Evolutionary conservation across 345 rosid genomes (phyloP), one percentile per base, ranked within the genome.

Genomic region (Salix udensis): DNA sequence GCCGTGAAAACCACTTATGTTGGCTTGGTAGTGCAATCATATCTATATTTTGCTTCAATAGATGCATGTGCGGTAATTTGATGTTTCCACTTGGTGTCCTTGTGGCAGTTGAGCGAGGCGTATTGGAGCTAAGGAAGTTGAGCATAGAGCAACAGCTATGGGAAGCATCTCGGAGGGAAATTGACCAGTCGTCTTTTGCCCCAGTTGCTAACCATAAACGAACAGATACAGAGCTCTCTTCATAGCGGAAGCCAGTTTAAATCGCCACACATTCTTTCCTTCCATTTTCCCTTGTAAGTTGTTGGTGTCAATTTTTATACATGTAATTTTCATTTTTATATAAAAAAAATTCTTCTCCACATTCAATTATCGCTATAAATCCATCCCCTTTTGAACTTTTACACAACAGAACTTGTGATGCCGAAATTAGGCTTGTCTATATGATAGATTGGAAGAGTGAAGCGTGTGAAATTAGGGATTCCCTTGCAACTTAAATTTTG

Each of bases 111-210:
- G 93, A 94, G 80, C 83, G 98, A 77, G 97, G 94, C 14, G 77
- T 92, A 74, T 71, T 82, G 77, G 97, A 92, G 86, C 87, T 94
- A 80, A 87, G 90, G 86, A 94, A 94, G 83, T 85, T 94, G 78
- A 91, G 96, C 71, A 91, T 94, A 67, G 97, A 94, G 81, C 98
- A 88, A 71, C 97, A 89, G 71, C 89, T 94, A 23, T 94, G 98
- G 97, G 97, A 89, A 87, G 90, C 92, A 36, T 94, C 98, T 76
- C 86, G 98, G 39, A 82, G 77, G 79, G 91, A 89, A 76, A 90
- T 82, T 71, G 90, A 84, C 34, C 87, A 79, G 70, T 81, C 84
- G 4, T 62, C 82, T 30, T 46, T 80, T 13, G 77, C 76, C 5
- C 77, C 68, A 3, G 40, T 44, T 78, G 79, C 79, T 34, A 74